Evolutionary conservation across 1,139 yeast species (phyloP).

Genomic region (Blastobotrys persicus): DNA sequence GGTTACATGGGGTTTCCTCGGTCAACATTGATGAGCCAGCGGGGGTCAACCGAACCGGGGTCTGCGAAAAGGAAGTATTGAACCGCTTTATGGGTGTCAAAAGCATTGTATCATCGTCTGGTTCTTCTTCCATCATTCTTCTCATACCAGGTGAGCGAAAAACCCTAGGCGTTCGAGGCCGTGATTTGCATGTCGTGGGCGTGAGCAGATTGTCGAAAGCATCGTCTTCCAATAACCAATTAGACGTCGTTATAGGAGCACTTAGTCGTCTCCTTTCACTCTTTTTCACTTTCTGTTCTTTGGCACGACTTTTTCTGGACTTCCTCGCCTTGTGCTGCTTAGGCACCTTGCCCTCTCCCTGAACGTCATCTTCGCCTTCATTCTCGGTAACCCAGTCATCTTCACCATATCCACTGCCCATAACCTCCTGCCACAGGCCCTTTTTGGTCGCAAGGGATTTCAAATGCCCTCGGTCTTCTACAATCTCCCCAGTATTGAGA

Average conservation of each 20-base stretch:
- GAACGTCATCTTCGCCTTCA: too few relatives aligned
- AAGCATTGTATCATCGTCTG: slow-evolving; percentile 7
- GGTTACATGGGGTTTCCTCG: too few relatives aligned
- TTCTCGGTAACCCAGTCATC: background rate
- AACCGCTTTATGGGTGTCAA: background rate
- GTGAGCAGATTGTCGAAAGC: slow-evolving; percentile 18
- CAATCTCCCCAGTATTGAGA: slow-evolving; percentile 54
- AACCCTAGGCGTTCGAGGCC: background rate
- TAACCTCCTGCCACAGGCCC: slow-evolving; percentile 10
- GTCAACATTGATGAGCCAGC: too few relatives aligned
- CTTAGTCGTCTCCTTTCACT: background rate
- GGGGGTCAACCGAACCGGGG: background rate
- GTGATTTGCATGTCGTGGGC: slow-evolving; percentile 9
- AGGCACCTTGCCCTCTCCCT: background rate
- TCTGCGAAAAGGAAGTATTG: background rate
- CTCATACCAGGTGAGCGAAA: background rate
- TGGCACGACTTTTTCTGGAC: background rate
- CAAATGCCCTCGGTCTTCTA: slow-evolving; percentile 64
- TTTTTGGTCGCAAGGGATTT: slow-evolving; percentile 37
- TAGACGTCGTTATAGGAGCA: background rate
- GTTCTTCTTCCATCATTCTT: background rate
- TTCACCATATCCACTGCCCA: background rate
- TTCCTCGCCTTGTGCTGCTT: background rate
- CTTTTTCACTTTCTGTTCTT: background rate
- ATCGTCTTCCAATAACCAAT: slow-evolving; percentile 14